Conservation (phyloP, 352 stramenopile genomes). For the Pythium guiyangense region DNA sequence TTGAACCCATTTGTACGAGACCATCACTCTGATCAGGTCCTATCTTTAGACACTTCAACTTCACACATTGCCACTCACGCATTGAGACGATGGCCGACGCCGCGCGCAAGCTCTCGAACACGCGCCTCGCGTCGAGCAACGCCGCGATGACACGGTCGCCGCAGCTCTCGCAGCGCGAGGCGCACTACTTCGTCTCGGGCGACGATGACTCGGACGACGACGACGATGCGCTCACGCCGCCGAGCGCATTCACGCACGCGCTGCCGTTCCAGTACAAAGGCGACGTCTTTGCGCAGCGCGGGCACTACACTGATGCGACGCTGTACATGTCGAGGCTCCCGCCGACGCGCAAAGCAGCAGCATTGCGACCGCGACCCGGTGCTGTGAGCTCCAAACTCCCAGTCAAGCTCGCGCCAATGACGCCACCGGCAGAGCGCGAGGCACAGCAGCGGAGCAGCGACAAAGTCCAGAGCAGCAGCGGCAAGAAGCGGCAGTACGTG, state of each 20-base stretch:
- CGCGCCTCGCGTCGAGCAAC: not conserved
- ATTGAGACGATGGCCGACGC: constrained; percentile 2
- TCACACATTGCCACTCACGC: not conserved
- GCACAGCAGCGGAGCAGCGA: constrained; percentile 5
- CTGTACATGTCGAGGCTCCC: constrained; percentile 74
- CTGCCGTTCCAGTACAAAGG: constrained; percentile 64
- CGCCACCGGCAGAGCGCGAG: constrained; percentile 11
- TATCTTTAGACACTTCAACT: not conserved
- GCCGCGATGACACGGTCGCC: not conserved
- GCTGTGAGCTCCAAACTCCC: constrained; percentile 31
- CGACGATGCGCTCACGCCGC: constrained; percentile 2
- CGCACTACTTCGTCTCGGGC: constrained; percentile 24
- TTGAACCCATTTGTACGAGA: too few species aligned
- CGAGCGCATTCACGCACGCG: constrained; percentile 30
- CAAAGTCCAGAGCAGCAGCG: constrained; percentile 22
- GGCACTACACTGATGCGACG: constrained; percentile 55
- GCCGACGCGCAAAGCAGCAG: constrained; percentile 33
- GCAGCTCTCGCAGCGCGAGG: constrained; percentile 5
- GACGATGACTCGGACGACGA: constrained; percentile 7
- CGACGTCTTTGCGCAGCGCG: constrained; percentile 70
- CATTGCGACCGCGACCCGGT: constrained; percentile 23
- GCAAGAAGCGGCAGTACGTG: constrained; percentile 61
- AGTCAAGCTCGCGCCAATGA: constrained; percentile 49
- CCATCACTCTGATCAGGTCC: too few species aligned
- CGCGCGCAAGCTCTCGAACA: constrained; percentile 6